Evolutionary conservation across 129 eudicot species (phyloP).

Genomic region (Saussurea involucrata): DNA sequence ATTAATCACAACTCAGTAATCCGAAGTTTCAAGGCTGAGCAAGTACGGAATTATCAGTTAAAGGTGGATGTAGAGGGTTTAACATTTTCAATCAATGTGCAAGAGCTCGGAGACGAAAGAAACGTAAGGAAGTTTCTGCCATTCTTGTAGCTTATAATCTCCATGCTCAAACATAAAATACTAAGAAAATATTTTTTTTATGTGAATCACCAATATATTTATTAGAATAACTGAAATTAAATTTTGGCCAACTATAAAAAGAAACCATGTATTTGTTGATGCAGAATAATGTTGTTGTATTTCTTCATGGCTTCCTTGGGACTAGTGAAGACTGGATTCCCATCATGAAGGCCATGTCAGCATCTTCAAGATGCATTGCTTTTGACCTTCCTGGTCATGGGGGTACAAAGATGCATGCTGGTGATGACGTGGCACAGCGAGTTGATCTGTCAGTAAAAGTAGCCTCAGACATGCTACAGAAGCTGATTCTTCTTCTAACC

Average conservation of each 20-base stretch:
- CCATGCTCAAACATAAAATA: background rate
- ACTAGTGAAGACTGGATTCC: slow-evolving; percentile 84
- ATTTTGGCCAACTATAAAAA: background rate
- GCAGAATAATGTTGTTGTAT: slow-evolving; percentile 62
- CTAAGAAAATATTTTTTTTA: background rate
- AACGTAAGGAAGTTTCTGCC: slow-evolving; percentile 40
- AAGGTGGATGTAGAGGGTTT: slow-evolving; percentile 38
- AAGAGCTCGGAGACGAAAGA: slow-evolving; percentile 51
- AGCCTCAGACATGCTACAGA: slow-evolving; percentile 42
- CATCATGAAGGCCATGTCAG: slow-evolving; percentile 76
- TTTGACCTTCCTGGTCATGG: slow-evolving; percentile 98
- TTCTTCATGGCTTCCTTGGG: slow-evolving; percentile 97
- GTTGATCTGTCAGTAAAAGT: slow-evolving; percentile 49
- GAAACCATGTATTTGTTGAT: background rate
- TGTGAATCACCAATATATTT: background rate
- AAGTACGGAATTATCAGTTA: slow-evolving; percentile 35
- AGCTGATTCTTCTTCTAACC: slow-evolving; percentile 47
- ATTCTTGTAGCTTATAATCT: background rate
- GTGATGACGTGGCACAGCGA: slow-evolving; percentile 8
- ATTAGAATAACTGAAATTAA: too few relatives aligned
- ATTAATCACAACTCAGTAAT: slow-evolving; percentile 41
- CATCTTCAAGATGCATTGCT: slow-evolving; percentile 75
- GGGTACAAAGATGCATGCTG: slow-evolving; percentile 42
- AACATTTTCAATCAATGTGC: slow-evolving; percentile 48
- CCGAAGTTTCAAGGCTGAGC: slow-evolving; percentile 11